Conservation (phyloP, 139 green algal species). For the Diplosphaera chodatii region DNA sequence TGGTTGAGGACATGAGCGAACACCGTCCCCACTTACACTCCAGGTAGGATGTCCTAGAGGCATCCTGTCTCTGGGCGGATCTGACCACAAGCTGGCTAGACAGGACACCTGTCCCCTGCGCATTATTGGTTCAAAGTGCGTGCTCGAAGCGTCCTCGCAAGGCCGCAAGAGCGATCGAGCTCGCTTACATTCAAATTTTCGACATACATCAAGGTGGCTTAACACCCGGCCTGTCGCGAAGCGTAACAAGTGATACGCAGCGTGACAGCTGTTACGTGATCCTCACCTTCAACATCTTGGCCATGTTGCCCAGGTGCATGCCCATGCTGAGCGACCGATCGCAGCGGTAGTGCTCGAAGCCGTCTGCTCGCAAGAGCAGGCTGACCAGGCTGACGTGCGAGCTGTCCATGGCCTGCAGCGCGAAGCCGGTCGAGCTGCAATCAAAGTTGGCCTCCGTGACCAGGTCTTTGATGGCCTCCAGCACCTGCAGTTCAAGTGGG, state of each 20-base stretch:
- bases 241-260: neutral
- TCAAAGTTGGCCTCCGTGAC: constrained; percentile 97
- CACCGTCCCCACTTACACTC: too few species aligned
- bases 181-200: too few species aligned
- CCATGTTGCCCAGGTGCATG: constrained; percentile 91
- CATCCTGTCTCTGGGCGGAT: too few species aligned
- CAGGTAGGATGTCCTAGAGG: too few species aligned
- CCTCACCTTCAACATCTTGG: constrained; percentile 89
- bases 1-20: too few species aligned
- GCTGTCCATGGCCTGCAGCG: constrained; percentile 96
- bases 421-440: constrained; percentile 75
- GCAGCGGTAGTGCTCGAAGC: constrained; percentile 98
- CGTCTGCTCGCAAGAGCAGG: constrained; percentile 75
- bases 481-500: constrained; percentile 41
- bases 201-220: too few species aligned
- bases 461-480: constrained; percentile 96
- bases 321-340: constrained; percentile 86
- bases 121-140: too few species aligned
- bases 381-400: constrained; percentile 90
- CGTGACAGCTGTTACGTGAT: too few species aligned
- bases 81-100: too few species aligned
- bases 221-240: neutral
- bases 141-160: too few species aligned
- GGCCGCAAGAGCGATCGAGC: too few species aligned
- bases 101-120: too few species aligned